These are phyloP conservation scores for Teratosphaeria nubilosa DNA, from an alignment of 2,329 filamentous ascomycete species.

Conservation along the genomic window DNA sequence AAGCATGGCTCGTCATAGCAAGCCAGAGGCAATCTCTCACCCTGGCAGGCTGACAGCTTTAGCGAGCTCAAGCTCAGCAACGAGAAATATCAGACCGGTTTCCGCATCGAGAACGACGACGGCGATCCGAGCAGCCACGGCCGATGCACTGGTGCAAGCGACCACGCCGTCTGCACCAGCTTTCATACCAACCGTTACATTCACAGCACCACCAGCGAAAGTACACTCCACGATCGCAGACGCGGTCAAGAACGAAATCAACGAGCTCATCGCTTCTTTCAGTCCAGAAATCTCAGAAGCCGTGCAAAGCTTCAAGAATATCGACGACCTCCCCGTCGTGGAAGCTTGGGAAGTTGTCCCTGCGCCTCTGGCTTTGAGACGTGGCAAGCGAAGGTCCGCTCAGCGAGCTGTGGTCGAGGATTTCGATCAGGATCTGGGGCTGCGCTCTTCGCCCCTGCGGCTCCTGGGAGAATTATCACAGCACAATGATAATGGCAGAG, in stretches of 20 bases:
- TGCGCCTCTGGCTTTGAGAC: background rate
- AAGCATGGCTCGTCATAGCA: background rate
- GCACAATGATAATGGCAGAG: background rate
- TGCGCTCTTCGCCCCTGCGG: background rate
- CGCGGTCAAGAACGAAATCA: background rate
- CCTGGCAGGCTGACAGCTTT: background rate
- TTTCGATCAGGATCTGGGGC: background rate
- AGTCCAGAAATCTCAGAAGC: background rate
- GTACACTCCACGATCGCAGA: background rate
- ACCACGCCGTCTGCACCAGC: background rate
- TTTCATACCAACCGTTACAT: background rate
- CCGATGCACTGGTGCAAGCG: background rate
- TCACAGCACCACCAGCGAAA: background rate
- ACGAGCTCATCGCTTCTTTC: background rate
- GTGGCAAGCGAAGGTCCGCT: background rate
- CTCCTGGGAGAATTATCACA: background rate
- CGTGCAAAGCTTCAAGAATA: background rate
- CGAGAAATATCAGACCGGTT: background rate
- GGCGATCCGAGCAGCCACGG: background rate
- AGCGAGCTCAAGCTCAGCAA: background rate
- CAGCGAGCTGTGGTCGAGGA: background rate
- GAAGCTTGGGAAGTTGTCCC: background rate
- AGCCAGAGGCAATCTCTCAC: background rate
- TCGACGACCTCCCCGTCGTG: background rate
- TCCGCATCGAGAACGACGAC: background rate